These are phyloP conservation scores for Macroventuria anomochaeta DNA, from an alignment of 2,329 filamentous ascomycete genomes.

Conservation along the genomic window DNA sequence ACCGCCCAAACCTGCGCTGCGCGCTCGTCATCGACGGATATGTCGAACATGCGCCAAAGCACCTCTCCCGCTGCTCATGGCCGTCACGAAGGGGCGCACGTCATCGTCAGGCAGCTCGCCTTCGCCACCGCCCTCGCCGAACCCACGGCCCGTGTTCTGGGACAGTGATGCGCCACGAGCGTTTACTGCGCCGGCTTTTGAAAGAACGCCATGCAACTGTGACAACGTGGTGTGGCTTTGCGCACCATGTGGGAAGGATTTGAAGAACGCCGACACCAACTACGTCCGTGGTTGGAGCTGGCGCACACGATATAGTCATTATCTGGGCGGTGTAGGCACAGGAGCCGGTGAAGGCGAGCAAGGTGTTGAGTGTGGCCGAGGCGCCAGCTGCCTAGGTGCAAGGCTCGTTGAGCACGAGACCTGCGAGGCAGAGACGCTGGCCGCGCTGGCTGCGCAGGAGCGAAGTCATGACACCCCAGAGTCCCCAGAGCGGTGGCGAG, in stretches of 20 bases:
- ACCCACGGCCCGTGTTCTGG: conserved; percentile 25
- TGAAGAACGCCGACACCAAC: conserved; percentile 65
- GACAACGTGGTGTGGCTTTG: conserved; percentile 79
- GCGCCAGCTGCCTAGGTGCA: conserved; percentile 75
- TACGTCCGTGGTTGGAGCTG: conserved; percentile 81
- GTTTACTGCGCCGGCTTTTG: conserved; percentile 58
- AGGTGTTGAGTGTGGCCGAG: conserved; percentile 87
- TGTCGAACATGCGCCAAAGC: conserved; percentile 77
- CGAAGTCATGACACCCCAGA: conserved; percentile 27
- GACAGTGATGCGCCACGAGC: conserved; percentile 23
- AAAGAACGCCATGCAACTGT: conserved; percentile 65
- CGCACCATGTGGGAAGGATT: conserved; percentile 77
- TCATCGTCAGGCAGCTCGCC: conserved; percentile 26
- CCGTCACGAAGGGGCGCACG: conserved; percentile 28
- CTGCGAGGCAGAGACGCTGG: conserved; percentile 72
- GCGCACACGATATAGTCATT: conserved; percentile 80
- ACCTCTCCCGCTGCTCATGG: conserved; percentile 65
- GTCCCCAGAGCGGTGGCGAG: conserved; percentile 57
- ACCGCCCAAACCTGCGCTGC: conserved; percentile 70
- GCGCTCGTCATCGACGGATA: conserved; percentile 79
- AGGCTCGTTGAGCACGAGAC: conserved; percentile 81
- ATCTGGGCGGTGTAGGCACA: conserved; percentile 80
- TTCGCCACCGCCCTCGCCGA: conserved; percentile 34
- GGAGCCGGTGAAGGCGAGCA: conserved; percentile 88
- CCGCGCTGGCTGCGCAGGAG: conserved; percentile 59